Evolutionary conservation across 306 rosid genomes (phyloP).

Genomic region (Macrotyloma uniflorum): DNA sequence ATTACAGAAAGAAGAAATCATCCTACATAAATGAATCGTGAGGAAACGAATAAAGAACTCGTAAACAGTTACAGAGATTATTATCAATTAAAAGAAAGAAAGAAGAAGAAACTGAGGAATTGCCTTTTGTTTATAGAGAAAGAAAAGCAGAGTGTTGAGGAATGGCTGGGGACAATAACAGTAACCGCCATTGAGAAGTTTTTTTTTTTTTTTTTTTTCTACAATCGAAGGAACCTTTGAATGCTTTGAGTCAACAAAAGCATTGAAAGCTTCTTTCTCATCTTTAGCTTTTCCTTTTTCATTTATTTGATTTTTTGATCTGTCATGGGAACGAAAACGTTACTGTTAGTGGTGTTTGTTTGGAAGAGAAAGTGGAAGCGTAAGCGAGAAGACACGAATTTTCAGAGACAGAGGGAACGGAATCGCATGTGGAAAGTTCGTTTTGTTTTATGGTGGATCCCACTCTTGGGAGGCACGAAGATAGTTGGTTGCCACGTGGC

Average conservation of each 20-base stretch:
- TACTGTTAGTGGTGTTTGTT: background rate
- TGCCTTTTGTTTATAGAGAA: slow-evolving; percentile 61
- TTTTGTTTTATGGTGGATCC: slow-evolving; percentile 40
- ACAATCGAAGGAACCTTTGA: slow-evolving; percentile 49
- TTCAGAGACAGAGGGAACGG: slow-evolving; percentile 20
- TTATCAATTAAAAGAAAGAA: background rate
- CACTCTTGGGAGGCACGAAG: slow-evolving; percentile 34
- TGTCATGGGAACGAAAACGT: background rate
- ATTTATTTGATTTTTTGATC: background rate
- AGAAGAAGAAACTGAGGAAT: background rate
- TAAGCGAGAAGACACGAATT: slow-evolving; percentile 42
- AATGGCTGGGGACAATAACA: slow-evolving; percentile 44
- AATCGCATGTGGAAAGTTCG: slow-evolving; percentile 25
- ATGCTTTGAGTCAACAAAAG: slow-evolving; percentile 49
- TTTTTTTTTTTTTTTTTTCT: background rate
- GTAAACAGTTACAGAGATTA: background rate
- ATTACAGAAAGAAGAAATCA: background rate
- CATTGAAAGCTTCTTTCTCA: slow-evolving; percentile 49
- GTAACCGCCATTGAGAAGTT: slow-evolving; percentile 56
- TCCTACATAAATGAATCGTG: slow-evolving; percentile 6
- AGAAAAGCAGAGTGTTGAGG: slow-evolving; percentile 56
- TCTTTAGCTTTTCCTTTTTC: slow-evolving; percentile 22
- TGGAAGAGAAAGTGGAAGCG: slow-evolving; percentile 40
- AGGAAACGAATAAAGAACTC: background rate
- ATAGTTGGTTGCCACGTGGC: slow-evolving; percentile 50